Evolutionary conservation across 305 asterid species (phyloP), one percentile per base, ranked within the genome.

Genomic region (Plantago lanceolata): DNA sequence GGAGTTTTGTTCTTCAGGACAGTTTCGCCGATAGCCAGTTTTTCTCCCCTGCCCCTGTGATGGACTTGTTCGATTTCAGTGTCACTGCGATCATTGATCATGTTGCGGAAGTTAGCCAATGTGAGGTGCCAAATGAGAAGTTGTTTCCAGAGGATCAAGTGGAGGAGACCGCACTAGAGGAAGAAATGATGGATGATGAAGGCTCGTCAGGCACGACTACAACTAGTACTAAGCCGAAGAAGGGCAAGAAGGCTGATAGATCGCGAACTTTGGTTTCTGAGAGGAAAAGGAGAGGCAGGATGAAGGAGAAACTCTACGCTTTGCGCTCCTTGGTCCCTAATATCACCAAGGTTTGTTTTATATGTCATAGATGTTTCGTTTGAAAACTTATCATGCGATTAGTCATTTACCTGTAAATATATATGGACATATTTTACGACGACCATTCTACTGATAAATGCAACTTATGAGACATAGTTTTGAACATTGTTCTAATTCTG

Each of bases 271-370:
- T 88, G 71, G 70, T 83, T 47, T 88, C 95, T 1, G 98, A 89
- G 73, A 68, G 89, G 65, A 79, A 72, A 68, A 81, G 98, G 82
- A 82, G 96, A 76, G 81, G 87, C 20, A 68, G 86, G 19, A 89
- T 91, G 98, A 89, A 86, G 86, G 98, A 89, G 35, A 86, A 81
- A 75, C 89, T 92, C 63, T 86, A 86, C 52, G 89, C 90, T 0
- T 70, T 89, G 75, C 87, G 96, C 29, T 79, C 98, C 5, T 61
- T 92, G 72, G 96, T 92, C 70, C 98, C 98, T 45, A 83, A 86
- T 64, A 89, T 91, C 61, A 89, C 95, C 29, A 89, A 89, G 95
- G 97, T 85, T 37, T 45, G 50, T 17, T 33, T n/a, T 33, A 9
- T 12, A 15, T 35, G 16, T 20, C 29, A 37, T 16, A 8, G 11